Evolutionary conservation across 2,329 filamentous ascomycete genomes (phyloP), one percentile per base, ranked within the genome.

Genomic region (Dryadomyces quercivorus): DNA sequence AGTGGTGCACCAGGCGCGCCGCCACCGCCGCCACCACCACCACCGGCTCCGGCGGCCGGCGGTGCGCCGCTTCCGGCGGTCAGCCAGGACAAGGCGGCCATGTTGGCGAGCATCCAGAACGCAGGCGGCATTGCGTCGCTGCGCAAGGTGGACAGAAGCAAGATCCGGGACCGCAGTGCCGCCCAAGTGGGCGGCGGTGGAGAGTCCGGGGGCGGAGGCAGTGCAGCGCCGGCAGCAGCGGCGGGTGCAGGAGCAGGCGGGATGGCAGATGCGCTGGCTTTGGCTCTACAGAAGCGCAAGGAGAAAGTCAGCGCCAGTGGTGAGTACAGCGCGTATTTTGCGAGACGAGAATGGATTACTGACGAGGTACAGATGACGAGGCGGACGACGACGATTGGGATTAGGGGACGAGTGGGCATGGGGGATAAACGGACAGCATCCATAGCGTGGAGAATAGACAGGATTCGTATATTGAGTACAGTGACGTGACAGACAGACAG

Each of bases 241-340:
- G 72, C 51, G 75, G 76, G 46, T 75, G 68, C 73, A 50, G 76
- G 76, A 45, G 76, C 74, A 18, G 77, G 80, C 12, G 80, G 81
- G 54, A 83, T 82, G 55, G 84, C 81, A 40, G 81, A 96, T 77
- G 88, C 89, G 21, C 88, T 86, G 71, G 91, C 89, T 50, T 72
- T 95, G 62, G 86, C 85, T 55, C 70, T 91, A 62, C 81, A 85
- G 65, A 86, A 88, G 72, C 79, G 92, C 68, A 96, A 96, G 75
- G 82, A 89, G 69, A 95, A 95, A 76, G 92, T 96, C 67, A 88
- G 88, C 71, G 85, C 88, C 67, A 95, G 88, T 76, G 92, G 92
- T 96, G 81, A 82, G 88, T 85, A n/a, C n/a, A n/a, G n/a, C n/a
- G 10, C 15, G 12, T 40, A 3, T 52, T 51, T 52, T 51, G 52